Evolutionary conservation across 164 flowering plant species (phyloP).

Genomic region (Malania oleifera): DNA sequence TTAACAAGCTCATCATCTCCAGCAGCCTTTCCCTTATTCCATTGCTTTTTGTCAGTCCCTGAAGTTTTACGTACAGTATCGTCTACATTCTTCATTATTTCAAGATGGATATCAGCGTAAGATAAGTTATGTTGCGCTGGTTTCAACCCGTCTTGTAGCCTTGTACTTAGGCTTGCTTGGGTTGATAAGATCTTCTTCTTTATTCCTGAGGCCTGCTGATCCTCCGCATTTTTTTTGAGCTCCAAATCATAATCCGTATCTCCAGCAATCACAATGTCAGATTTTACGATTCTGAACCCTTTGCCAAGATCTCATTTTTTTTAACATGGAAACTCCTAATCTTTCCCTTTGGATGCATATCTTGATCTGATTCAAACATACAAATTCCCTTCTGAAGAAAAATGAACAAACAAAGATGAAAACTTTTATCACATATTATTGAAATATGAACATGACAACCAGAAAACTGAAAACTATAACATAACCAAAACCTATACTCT

Average conservation of each 20-base stretch:
- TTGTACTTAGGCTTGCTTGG: neutral
- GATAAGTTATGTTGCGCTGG: neutral
- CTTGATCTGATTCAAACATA: no score
- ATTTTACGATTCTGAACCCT: no score
- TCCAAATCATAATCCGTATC: neutral
- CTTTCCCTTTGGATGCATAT: no score
- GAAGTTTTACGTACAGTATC: neutral
- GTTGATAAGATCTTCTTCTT: neutral
- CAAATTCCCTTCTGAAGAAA: no score
- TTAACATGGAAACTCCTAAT: no score
- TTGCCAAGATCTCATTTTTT: no score
- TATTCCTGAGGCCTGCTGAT: neutral
- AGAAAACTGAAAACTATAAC: no score
- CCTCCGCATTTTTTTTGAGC: neutral
- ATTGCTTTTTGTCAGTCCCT: neutral
- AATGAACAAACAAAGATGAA: no score
- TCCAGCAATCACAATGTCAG: no score
- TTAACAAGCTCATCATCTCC: conserved; percentile 2
- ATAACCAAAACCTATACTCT: no score
- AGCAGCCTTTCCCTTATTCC: neutral
- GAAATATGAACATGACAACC: no score
- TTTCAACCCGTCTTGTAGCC: neutral
- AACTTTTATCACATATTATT: no score
- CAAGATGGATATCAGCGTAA: neutral
- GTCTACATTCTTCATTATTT: neutral